Conservation (phyloP, 495 filamentous ascomycete genomes). For the Penicillium coprophilum region DNA sequence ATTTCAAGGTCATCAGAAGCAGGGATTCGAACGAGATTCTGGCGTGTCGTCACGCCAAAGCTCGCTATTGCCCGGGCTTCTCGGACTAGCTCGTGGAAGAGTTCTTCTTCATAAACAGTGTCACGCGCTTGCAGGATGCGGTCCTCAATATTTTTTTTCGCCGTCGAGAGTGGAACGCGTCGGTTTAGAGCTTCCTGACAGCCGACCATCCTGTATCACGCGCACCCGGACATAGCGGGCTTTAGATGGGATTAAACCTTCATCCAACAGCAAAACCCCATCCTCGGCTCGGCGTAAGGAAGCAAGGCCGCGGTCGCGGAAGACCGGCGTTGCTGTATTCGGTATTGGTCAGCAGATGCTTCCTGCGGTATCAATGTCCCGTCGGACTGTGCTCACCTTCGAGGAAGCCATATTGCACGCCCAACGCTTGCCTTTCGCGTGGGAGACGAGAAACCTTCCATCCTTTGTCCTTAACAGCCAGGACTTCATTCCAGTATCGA, state of each 20-base stretch:
- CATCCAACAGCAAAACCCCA: slow-evolving; percentile 72
- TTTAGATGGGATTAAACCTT: slow-evolving; percentile 56
- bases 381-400: slow-evolving; percentile 52
- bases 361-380: not conserved
- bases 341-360: slow-evolving; percentile 4
- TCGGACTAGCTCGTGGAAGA: slow-evolving; percentile 86
- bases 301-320: slow-evolving; percentile 74
- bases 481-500: slow-evolving; percentile 83
- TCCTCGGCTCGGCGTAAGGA: slow-evolving; percentile 71
- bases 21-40: slow-evolving; percentile 59
- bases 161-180: slow-evolving; percentile 32
- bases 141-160: slow-evolving; percentile 53
- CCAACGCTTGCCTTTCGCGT: slow-evolving; percentile 69
- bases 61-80: slow-evolving; percentile 71
- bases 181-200: slow-evolving; percentile 45
- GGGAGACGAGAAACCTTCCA: slow-evolving; percentile 80
- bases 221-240: slow-evolving; percentile 66
- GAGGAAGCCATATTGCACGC: slow-evolving; percentile 83
- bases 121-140: slow-evolving; percentile 80
- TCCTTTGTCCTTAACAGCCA: slow-evolving; percentile 75
- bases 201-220: slow-evolving; percentile 40
- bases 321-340: slow-evolving; percentile 61
- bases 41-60: slow-evolving; percentile 61
- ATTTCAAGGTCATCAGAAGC: slow-evolving; percentile 53
- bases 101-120: slow-evolving; percentile 84